phyloP scores from a whole-genome alignment of 192 early-diverging fungal species.

The Linnemannia hyalina region DNA sequence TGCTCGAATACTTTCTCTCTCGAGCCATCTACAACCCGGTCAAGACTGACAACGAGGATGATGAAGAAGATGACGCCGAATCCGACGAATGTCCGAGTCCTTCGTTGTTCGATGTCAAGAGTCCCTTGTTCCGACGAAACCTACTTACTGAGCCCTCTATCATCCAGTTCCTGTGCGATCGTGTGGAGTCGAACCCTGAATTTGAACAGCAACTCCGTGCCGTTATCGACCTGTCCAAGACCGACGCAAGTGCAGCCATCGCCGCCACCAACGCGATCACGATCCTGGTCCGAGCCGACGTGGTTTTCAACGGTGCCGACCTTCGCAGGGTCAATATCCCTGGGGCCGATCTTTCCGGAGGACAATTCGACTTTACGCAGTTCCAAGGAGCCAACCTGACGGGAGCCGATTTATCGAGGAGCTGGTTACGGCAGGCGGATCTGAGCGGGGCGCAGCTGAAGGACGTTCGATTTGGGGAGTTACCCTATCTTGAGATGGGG shows the following conservation, averaged over 20 bases:
- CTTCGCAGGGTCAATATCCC: not conserved
- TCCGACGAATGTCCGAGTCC: too few relatives aligned
- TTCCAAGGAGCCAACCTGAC: not conserved
- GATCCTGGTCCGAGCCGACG: not conserved
- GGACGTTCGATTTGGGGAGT: too few relatives aligned
- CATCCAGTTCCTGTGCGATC: not conserved
- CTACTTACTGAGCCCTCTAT: not conserved
- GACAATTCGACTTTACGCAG: not conserved
- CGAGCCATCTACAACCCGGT: conserved; percentile 6
- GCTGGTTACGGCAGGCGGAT: not conserved
- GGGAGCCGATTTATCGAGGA: not conserved
- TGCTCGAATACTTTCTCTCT: conserved; percentile 9
- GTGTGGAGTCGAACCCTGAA: not conserved
- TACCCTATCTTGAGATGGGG: too few relatives aligned
- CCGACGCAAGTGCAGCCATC: not conserved
- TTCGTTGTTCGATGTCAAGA: not conserved
- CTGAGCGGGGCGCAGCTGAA: not conserved
- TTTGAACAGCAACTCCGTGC: not conserved
- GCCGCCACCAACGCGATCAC: not conserved
- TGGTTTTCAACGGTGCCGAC: not conserved
- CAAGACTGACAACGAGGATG: not conserved
- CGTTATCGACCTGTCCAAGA: not conserved
- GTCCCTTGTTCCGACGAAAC: not conserved
- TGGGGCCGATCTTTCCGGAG: not conserved
- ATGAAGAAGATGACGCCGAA: not conserved